These are phyloP conservation scores for Puccinia hordei DNA, from an alignment of 1,284 basidiomycete species.

Conservation along the genomic window DNA sequence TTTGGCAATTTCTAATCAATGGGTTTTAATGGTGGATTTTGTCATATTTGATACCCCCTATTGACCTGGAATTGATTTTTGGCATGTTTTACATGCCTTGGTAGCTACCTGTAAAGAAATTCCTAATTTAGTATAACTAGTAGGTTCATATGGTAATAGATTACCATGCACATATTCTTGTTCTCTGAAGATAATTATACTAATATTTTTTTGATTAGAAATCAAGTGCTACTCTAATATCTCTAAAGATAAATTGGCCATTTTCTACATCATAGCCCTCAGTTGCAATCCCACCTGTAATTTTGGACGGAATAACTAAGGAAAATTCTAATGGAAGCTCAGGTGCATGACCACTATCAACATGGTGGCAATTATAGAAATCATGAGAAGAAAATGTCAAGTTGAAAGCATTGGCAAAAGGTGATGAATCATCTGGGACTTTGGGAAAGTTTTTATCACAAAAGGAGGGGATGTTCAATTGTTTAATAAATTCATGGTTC, in stretches of 20 bases:
- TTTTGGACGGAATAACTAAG: conserved; percentile 11
- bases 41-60: no score
- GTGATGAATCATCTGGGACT: background rate
- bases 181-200: no score
- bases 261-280: conserved; percentile 15
- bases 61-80: no score
- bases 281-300: background rate
- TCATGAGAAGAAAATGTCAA: conserved; percentile 10
- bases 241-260: conserved; percentile 15
- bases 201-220: no score
- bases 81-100: no score
- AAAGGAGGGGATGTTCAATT: conserved; percentile 3
- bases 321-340: conserved; percentile 13
- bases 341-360: background rate
- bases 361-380: conserved; percentile 17
- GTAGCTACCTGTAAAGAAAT: no score
- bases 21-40: no score
- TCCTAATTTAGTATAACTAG: no score
- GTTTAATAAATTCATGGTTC: background rate
- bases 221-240: background rate
- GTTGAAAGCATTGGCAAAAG: conserved; percentile 5
- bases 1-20: no score
- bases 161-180: no score
- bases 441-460: conserved; percentile 6
- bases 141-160: no score